A percentile compares a stretch with the other conserved stretches of the same genome.
These are phyloP conservation scores for Simmondsia chinensis DNA, from an alignment of 148 eudicot species.

Conservation along the genomic window DNA sequence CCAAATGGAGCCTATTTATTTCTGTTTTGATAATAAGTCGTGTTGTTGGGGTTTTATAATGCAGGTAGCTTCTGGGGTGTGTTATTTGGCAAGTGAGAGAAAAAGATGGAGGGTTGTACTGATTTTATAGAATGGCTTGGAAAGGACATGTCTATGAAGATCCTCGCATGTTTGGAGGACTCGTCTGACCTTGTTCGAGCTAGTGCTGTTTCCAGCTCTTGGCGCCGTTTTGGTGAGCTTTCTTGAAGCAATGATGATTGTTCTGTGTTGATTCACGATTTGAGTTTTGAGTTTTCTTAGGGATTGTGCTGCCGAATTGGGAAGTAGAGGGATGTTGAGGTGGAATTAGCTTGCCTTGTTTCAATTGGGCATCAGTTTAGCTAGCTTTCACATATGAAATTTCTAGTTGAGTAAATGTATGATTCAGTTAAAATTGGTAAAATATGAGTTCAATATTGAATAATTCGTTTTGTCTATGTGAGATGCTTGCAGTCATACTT, in stretches of 20 bases:
- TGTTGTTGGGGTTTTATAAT: constrained; percentile 2
- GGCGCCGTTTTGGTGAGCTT: constrained; percentile 51
- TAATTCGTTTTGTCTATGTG: too few species aligned
- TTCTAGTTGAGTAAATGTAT: too few species aligned
- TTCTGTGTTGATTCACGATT: background rate
- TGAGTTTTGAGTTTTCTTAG: background rate
- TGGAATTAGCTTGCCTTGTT: too few species aligned
- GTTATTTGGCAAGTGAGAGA: too few species aligned
- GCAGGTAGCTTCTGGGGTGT: constrained; percentile 4
- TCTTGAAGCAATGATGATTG: background rate
- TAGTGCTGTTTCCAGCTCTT: constrained; percentile 26
- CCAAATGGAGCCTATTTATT: too few species aligned
- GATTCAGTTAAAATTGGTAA: too few species aligned
- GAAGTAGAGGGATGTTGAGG: too few species aligned
- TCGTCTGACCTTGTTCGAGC: constrained; percentile 29
- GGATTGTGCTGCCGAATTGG: too few species aligned
- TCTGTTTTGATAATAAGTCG: background rate
- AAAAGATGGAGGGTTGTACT: constrained; percentile 19
- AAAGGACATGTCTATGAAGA: constrained; percentile 25
- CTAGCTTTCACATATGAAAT: too few species aligned
- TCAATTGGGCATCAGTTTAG: too few species aligned
- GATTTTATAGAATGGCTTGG: constrained; percentile 40
- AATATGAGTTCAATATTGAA: too few species aligned
- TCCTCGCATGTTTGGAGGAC: constrained; percentile 31
- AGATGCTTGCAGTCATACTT: too few species aligned